Percentiles rank a stretch among this genome's conserved stretches.
Evolutionary conservation across 2,329 filamentous ascomycete species (phyloP).

Genomic region (Colletotrichum camelliae): DNA sequence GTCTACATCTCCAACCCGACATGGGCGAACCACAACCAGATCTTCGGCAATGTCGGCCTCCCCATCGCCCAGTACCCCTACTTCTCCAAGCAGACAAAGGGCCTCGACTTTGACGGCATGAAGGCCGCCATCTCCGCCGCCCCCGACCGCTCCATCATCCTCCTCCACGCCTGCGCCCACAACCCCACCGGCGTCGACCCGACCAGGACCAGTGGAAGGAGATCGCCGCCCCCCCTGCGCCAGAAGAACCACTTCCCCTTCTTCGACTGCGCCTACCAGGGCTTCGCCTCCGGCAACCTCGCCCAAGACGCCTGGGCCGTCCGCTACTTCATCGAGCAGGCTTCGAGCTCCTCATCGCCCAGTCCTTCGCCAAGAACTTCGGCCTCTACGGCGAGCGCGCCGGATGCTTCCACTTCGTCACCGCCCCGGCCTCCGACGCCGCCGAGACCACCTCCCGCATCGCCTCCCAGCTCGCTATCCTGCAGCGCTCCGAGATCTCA

Average conservation of each 20-base stretch:
- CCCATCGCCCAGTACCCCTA: slow-evolving; percentile 87
- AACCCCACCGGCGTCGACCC: slow-evolving; percentile 98
- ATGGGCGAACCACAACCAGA: slow-evolving; percentile 99
- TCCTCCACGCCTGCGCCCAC: slow-evolving; percentile 95
- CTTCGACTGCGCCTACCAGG: slow-evolving; percentile 98
- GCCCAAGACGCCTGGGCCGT: slow-evolving; percentile 88
- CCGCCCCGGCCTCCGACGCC: slow-evolving; percentile 73
- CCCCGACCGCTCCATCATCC: slow-evolving; percentile 80
- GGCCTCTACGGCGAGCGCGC: slow-evolving; percentile 96
- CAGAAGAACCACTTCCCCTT: slow-evolving; percentile 91
- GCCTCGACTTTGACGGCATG: slow-evolving; percentile 92
- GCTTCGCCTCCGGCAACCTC: slow-evolving; percentile 92
- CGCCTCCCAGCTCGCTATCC: slow-evolving; percentile 86
- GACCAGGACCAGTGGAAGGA: slow-evolving; percentile 94
- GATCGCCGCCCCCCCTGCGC: slow-evolving; percentile 77
- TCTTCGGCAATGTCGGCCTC: slow-evolving; percentile 90
- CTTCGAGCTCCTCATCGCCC: slow-evolving; percentile 85
- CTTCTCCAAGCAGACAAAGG: slow-evolving; percentile 87
- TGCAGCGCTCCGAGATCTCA: slow-evolving; percentile 96
- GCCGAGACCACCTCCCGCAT: slow-evolving; percentile 67
- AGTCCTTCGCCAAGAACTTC: slow-evolving; percentile 98
- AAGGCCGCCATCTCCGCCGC: slow-evolving; percentile 72
- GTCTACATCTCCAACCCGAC: slow-evolving; percentile 95
- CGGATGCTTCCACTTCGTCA: slow-evolving; percentile 94
- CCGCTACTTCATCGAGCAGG: slow-evolving; percentile 90